A percentile compares a stretch with the other conserved stretches of the same genome.
Evolutionary conservation across 495 filamentous ascomycete species (phyloP).

Genomic region (Chaetomium tenue): DNA sequence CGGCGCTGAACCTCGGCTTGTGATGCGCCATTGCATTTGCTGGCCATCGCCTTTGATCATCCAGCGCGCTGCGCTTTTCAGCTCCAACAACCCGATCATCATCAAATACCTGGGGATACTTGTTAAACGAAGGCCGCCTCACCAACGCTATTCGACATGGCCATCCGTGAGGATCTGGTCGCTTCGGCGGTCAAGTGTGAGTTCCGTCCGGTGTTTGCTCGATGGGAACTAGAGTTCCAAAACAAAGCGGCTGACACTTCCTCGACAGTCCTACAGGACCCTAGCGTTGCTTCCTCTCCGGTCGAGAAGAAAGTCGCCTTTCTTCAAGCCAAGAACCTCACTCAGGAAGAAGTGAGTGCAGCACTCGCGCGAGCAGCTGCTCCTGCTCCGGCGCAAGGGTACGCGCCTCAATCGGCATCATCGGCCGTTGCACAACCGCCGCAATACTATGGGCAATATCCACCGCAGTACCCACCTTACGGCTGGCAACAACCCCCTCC

Average conservation of each 20-base stretch:
- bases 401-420: slow-evolving; percentile 42
- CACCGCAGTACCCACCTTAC: slow-evolving; percentile 62
- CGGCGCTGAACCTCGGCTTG: slow-evolving; percentile 27
- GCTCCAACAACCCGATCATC: not conserved
- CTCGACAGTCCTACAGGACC: slow-evolving; percentile 80
- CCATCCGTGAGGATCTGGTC: slow-evolving; percentile 82
- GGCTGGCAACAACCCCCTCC: slow-evolving; percentile 62
- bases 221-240: not conserved
- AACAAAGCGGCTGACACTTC: slow-evolving; percentile 12
- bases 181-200: slow-evolving; percentile 62
- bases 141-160: slow-evolving; percentile 49
- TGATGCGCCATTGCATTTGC: slow-evolving; percentile 25
- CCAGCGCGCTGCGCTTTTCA: not conserved
- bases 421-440: slow-evolving; percentile 47
- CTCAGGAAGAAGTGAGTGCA: slow-evolving; percentile 86
- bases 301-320: slow-evolving; percentile 91
- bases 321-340: slow-evolving; percentile 94
- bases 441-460: slow-evolving; percentile 68
- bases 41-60: slow-evolving; percentile 15
- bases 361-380: slow-evolving; percentile 74
- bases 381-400: slow-evolving; percentile 51
- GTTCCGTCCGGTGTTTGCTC: slow-evolving; percentile 38
- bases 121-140: not conserved
- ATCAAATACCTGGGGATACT: not conserved
- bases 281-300: slow-evolving; percentile 83